Percentiles rank a stretch among this genome's conserved stretches.
Conservation (phyloP, 2,329 filamentous ascomycete genomes). For the Fusarium albidum region DNA sequence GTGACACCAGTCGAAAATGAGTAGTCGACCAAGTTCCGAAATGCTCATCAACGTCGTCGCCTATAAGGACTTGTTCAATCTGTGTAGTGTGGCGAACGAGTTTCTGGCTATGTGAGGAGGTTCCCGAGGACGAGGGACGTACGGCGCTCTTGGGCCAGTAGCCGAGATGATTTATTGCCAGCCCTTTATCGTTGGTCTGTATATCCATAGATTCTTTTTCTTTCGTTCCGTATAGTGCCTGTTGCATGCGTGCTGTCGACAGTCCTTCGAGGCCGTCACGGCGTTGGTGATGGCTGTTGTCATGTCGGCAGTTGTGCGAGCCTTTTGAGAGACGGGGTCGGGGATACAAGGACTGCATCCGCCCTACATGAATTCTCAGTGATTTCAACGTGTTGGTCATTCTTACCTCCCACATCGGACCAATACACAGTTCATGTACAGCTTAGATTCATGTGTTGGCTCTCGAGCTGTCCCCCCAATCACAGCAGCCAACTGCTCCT, state of each 20-base stretch:
- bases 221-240: not conserved
- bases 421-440: too few species aligned
- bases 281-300: constrained; percentile 52
- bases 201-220: not conserved
- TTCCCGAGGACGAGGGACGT: constrained; percentile 51
- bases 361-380: constrained; percentile 9
- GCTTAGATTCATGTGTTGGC: too few species aligned
- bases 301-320: constrained; percentile 53
- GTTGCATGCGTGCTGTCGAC: too few species aligned
- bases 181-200: constrained; percentile 50
- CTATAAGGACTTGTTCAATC: constrained; percentile 46
- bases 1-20: constrained; percentile 25
- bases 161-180: constrained; percentile 62
- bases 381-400: too few species aligned
- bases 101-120: constrained; percentile 45
- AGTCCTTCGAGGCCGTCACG: constrained; percentile 35
- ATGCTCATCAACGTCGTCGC: constrained; percentile 39
- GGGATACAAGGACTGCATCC: constrained; percentile 19
- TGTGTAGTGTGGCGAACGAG: constrained; percentile 44
- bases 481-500: too few species aligned
- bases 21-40: not conserved
- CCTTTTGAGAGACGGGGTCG: constrained; percentile 15
- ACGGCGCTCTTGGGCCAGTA: too few species aligned
- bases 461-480: too few species aligned
- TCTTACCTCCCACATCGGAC: not conserved